These are phyloP conservation scores for Aegilops umbellulata DNA, from an alignment of 176 grass and related monocot genomes.

Conservation along the genomic window DNA sequence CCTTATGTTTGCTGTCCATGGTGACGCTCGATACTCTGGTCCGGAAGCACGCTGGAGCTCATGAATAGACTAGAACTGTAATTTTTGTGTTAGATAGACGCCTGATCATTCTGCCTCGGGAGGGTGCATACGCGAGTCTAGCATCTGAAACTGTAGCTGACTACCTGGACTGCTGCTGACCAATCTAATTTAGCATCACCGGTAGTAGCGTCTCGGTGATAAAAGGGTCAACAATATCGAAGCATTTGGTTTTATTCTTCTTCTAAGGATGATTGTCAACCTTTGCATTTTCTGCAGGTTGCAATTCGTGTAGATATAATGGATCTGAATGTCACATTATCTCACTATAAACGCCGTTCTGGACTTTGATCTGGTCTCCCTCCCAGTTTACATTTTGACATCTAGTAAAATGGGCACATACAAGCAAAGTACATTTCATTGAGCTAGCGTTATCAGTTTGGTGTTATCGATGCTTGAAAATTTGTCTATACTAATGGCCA, in stretches of 20 bases:
- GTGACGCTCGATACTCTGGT: background rate
- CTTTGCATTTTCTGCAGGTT: background rate
- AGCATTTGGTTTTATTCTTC: background rate
- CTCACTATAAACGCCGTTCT: background rate
- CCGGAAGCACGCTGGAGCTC: background rate
- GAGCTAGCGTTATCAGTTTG: background rate
- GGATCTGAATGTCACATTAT: background rate
- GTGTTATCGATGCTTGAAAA: background rate
- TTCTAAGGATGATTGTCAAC: background rate
- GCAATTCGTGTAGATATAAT: background rate
- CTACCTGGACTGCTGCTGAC: too few species aligned
- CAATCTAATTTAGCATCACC: background rate
- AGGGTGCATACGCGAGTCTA: background rate
- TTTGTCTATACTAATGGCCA: background rate
- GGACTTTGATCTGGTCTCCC: background rate
- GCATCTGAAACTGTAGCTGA: background rate
- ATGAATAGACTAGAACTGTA: background rate
- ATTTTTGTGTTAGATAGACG: background rate
- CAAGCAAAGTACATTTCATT: background rate
- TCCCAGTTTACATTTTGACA: background rate
- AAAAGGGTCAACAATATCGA: background rate
- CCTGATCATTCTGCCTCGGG: background rate
- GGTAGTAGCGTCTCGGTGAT: background rate
- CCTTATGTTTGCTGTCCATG: background rate
- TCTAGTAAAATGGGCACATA: background rate